Base-by-base conservation (phyloP, 208 protist genomes). In the Leishmania guyanensis region DNA sequence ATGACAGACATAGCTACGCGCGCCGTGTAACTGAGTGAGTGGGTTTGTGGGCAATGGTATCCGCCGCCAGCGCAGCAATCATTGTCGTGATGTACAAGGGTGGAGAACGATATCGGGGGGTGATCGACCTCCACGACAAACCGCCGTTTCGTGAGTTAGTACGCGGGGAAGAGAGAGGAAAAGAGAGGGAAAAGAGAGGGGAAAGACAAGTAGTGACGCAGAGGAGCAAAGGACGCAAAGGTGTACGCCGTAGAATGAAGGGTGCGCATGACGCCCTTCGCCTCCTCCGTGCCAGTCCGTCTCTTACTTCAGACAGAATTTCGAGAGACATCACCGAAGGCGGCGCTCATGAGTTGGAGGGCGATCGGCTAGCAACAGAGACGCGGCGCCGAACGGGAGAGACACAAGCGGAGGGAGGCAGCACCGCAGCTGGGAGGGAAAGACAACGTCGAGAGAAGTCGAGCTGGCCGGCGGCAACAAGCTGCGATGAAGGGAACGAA, bases 1-100 rank as follows among this genome's bases (percentile, higher is more conserved):
- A 83, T 51, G 56, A 71, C 69, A 36, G 86, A 85, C 89, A 92
- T 92, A 81, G 54, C 17, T 54, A 54, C 68, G 26, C 68, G 68
- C 46, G 10, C 26, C 10, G 68, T 50, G 46, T 53, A n/a, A 14
- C 8, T 29, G 39, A 69, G 43, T 51, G 17, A 14, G 22, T 50
- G 39, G 46, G 20, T 71, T 16, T 29, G 39, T 51, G 16, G 2
- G 20, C 16, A 46, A 36, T 17, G 16, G 6, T 54, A 53, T 73
- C 46, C 6, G 68, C 33, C 3, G 68, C 10, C 46, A 5, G 20
- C 22, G 43, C 68, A 46, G 66, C 33, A 6, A 71, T n/a, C 66
- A 22, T 0, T 39, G 26, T n/a, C 3, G 29, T 64, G 39, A 8
- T 3, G 12, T 17, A 71, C 39, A 71, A 43, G 39, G 33, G 39